These are phyloP conservation scores for Aurinia saxatilis DNA, from an alignment of 345 rosid species.

Conservation along the genomic window DNA sequence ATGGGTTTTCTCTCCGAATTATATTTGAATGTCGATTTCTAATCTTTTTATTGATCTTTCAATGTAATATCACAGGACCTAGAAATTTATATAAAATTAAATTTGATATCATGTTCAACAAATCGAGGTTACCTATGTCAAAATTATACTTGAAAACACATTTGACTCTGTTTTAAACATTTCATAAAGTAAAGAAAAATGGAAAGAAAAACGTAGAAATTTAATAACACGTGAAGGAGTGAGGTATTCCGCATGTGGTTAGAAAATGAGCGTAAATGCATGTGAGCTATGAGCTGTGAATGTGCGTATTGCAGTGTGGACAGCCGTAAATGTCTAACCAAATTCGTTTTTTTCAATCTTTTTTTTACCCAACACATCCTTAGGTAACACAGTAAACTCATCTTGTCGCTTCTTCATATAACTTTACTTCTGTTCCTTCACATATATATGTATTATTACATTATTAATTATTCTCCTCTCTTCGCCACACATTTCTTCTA, in stretches of 20 bases:
- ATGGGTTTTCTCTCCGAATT: too few relatives aligned
- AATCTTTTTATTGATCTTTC: too few relatives aligned
- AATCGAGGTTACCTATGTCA: too few relatives aligned
- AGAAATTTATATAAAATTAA: too few relatives aligned
- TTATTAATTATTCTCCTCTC: not conserved
- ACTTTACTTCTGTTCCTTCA: not conserved
- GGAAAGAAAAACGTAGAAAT: not conserved
- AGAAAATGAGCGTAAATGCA: slow-evolving; percentile 11
- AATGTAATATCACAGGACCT: too few relatives aligned
- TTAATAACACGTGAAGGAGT: slow-evolving; percentile 6
- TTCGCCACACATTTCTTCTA: not conserved
- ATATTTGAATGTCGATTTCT: too few relatives aligned
- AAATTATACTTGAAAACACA: too few relatives aligned
- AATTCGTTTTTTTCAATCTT: not conserved
- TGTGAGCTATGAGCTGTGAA: slow-evolving; percentile 28
- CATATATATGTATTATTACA: not conserved
- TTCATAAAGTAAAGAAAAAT: too few relatives aligned
- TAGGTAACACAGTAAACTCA: not conserved
- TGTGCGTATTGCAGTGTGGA: slow-evolving; percentile 14
- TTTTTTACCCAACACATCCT: slow-evolving; percentile 3
- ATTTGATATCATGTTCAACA: too few relatives aligned
- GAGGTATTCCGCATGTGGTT: slow-evolving; percentile 19
- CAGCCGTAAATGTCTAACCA: slow-evolving; percentile 29
- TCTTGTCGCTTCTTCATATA: slow-evolving; percentile 7
- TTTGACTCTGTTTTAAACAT: not conserved